These are phyloP conservation scores for Plantago major DNA, from an alignment of 257 asterid species.

Conservation along the genomic window DNA sequence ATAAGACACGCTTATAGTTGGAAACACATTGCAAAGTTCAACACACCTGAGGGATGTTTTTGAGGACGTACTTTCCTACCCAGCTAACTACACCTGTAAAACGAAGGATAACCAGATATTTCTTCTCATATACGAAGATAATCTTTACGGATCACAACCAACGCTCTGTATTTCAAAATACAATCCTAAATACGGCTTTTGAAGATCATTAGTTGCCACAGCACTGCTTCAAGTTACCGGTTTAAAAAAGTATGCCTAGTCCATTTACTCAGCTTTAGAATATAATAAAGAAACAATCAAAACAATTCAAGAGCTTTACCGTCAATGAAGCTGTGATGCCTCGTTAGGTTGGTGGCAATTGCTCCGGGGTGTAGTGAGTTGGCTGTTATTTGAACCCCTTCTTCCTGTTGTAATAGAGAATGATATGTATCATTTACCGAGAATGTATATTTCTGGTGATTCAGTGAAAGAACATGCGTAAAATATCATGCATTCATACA, in stretches of 20 bases:
- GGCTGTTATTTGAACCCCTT: slow-evolving; percentile 70
- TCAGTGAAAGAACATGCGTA: not conserved
- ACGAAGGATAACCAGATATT: slow-evolving; percentile 11
- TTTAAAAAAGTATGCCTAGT: not conserved
- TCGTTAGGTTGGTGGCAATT: slow-evolving; percentile 65
- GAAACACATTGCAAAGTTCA: slow-evolving; percentile 2
- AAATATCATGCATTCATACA: not conserved
- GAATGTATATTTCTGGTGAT: not conserved
- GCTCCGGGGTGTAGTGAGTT: slow-evolving; percentile 86
- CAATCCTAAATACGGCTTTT: no score
- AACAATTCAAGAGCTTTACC: slow-evolving; percentile 32
- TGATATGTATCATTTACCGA: slow-evolving; percentile 4
- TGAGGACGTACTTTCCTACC: slow-evolving; percentile 57
- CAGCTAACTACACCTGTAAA: slow-evolving; percentile 39
- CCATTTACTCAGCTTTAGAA: not conserved
- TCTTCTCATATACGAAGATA: not conserved
- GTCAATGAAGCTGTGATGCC: slow-evolving; percentile 38
- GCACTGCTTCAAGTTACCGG: not conserved
- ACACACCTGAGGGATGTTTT: slow-evolving; percentile 62
- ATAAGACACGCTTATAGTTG: not conserved
- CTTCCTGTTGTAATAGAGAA: slow-evolving; percentile 45
- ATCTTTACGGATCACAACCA: not conserved
- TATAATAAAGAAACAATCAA: not conserved
- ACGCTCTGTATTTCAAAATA: not conserved
- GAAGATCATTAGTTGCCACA: not conserved